phyloP scores from a whole-genome alignment of 2,329 filamentous ascomycete genomes.

The Geosmithia morbida region DNA sequence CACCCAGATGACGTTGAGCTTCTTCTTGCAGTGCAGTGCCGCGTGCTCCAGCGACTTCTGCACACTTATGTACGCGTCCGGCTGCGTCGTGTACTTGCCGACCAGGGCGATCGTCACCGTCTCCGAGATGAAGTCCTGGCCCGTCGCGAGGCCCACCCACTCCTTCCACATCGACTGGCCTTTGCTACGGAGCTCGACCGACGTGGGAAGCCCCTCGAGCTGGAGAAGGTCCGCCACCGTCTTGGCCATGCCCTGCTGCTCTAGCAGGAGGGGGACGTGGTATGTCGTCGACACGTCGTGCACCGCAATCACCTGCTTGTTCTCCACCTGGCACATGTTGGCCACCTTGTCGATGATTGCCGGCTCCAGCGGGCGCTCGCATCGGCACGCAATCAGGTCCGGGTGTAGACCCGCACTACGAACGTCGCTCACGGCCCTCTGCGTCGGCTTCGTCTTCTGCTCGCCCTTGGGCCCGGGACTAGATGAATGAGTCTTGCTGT shows the following conservation, averaged over 20 bases:
- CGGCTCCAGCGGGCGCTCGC: conserved; percentile 59
- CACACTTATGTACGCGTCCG: conserved; percentile 77
- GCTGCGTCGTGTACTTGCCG: conserved; percentile 77
- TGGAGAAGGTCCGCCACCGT: conserved; percentile 52
- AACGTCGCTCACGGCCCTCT: conserved; percentile 73
- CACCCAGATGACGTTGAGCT: conserved; percentile 70
- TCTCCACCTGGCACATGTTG: conserved; percentile 73
- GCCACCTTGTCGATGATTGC: conserved; percentile 77
- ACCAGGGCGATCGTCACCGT: conserved; percentile 74
- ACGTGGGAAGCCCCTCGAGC: conserved; percentile 41
- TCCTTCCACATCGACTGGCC: conserved; percentile 60
- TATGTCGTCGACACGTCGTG: conserved; percentile 84
- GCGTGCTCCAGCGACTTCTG: conserved; percentile 82
- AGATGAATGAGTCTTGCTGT: background rate
- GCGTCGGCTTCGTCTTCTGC: conserved; percentile 95
- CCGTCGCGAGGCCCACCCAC: conserved; percentile 57
- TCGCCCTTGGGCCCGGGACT: conserved; percentile 31
- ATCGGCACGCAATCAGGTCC: conserved; percentile 82
- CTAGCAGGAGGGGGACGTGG: conserved; percentile 84
- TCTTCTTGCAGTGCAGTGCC: conserved; percentile 71
- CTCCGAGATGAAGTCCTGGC: conserved; percentile 34
- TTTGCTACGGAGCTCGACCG: conserved; percentile 36
- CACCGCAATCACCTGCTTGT: conserved; percentile 77
- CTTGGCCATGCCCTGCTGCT: conserved; percentile 61
- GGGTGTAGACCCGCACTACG: conserved; percentile 66